These are phyloP conservation scores for Ceratobasidium sp. DNA, from an alignment of 1,284 basidiomycete species.

Conservation along the genomic window DNA sequence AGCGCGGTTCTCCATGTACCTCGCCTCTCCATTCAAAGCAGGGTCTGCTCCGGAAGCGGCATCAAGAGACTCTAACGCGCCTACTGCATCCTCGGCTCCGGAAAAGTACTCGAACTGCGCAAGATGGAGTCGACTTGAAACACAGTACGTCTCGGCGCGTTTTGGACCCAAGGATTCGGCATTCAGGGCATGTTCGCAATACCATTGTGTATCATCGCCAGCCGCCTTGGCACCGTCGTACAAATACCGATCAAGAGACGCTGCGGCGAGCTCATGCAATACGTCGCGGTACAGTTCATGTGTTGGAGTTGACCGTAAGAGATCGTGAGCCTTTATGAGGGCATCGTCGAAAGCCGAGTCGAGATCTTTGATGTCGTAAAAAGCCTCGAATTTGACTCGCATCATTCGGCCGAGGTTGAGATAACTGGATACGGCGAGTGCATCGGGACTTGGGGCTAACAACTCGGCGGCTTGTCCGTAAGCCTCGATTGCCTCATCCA, in stretches of 20 bases:
- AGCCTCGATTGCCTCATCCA: slow-evolving; percentile 20
- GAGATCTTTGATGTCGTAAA: slow-evolving; percentile 16
- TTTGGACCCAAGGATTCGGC: neutral
- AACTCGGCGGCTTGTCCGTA: slow-evolving; percentile 11
- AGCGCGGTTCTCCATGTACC: slow-evolving; percentile 6
- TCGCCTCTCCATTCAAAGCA: neutral
- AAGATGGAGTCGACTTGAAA: slow-evolving; percentile 19
- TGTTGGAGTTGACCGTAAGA: neutral
- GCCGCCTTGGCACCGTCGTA: slow-evolving; percentile 10
- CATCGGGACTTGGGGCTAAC: neutral
- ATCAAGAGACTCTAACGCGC: slow-evolving; percentile 9
- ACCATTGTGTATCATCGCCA: neutral
- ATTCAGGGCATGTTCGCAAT: slow-evolving; percentile 12
- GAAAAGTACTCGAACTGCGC: slow-evolving; percentile 16
- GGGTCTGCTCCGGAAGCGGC: neutral
- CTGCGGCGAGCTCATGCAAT: slow-evolving; percentile 6
- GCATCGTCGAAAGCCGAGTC: slow-evolving; percentile 21
- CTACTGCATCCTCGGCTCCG: neutral
- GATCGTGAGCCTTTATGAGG: slow-evolving; percentile 8
- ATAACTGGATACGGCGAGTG: slow-evolving; percentile 7
- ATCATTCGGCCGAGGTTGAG: slow-evolving; percentile 25
- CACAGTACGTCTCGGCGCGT: neutral
- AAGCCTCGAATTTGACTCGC: slow-evolving; percentile 34
- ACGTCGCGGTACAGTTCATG: slow-evolving; percentile 9
- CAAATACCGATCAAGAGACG: slow-evolving; percentile 18